phyloP scores from a whole-genome alignment of 257 asterid species.

The Phtheirospermum japonicum region DNA sequence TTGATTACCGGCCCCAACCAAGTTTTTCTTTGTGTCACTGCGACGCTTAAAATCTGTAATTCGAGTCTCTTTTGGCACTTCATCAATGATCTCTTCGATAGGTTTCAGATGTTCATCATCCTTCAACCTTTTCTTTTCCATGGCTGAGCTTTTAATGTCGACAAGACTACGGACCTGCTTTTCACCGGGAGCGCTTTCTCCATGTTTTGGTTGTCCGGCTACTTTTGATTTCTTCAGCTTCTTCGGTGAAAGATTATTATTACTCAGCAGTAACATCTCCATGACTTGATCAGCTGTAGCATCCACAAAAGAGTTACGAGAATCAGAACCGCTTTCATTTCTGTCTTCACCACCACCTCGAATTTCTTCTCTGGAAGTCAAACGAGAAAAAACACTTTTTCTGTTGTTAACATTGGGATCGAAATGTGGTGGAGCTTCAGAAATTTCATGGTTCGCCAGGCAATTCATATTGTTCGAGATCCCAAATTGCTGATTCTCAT shows the following conservation, averaged over 20 bases:
- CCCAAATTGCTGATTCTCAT: constrained; percentile 21
- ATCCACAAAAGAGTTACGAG: constrained; percentile 35
- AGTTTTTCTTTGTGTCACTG: constrained; percentile 40
- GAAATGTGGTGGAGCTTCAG: constrained; percentile 33
- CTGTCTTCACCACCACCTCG: constrained; percentile 24
- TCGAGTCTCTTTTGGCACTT: constrained; percentile 52
- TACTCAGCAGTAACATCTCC: constrained; percentile 42
- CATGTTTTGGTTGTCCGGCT: constrained; percentile 25
- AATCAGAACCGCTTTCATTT: constrained; percentile 20
- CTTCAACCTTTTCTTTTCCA: constrained; percentile 27
- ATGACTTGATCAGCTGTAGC: constrained; percentile 67
- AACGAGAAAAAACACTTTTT: constrained; percentile 68
- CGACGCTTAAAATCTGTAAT: constrained; percentile 63
- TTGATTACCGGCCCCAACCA: constrained; percentile 26
- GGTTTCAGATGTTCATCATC: constrained; percentile 24
- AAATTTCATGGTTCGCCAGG: constrained; percentile 26
- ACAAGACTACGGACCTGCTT: constrained; percentile 27
- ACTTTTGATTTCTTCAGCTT: constrained; percentile 31
- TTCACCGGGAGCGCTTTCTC: constrained; percentile 26
- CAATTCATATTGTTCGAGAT: constrained; percentile 23
- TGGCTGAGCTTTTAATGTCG: constrained; percentile 26
- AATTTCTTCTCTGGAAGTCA: constrained; percentile 32
- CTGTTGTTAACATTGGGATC: constrained; percentile 33
- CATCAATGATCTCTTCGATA: constrained; percentile 29
- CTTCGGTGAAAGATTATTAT: constrained; percentile 32